Base-by-base conservation (phyloP, 345 rosid genomes). In the Sisymbrium irio region DNA sequence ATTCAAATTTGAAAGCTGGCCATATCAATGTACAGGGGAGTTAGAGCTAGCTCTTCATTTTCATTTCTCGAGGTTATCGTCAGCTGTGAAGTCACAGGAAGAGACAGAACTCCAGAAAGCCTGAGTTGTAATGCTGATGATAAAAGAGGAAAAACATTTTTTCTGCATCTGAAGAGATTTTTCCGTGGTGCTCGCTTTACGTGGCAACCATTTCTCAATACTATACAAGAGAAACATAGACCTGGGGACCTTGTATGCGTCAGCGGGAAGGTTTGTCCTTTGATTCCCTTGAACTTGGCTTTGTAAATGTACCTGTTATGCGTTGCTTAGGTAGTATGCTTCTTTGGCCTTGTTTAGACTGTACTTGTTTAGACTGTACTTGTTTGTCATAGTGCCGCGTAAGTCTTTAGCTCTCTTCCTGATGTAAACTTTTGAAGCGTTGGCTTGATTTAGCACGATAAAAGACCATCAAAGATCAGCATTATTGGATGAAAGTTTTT, bases 31-130 rank as follows among this genome's bases (percentile, higher is more conserved):
- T 78, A 67, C 83, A 92, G 98, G 88, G 99, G 85, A 82, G 75
- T 88, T 59, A 87, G 81, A 85, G 88, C 92, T 57, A 79, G 87
- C 64, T 77, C 45, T 67, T 85, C 90, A 5, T 82, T 89, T 81
- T 85, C 97, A 62, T 83, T 95, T 78, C 82, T 90, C 60, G 98
- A 92, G 79, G 97, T 90, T 71, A 76, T 92, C 82, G 96, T 95
- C 79, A 79, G 85, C 70, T 92, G 92, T 80, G 90, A 90, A 67
- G 76, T 87, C 27, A 67, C 72, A 60, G 82, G 77, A 62, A 63
- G 47, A 69, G 84, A 75, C 73, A 36, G 49, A 63, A 80, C 67
- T 51, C 71, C 72, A 41, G 76, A 73, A 73, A 76, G 73, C 67
- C n/a, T 67, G 63, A 72, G 42, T 50, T 69, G 25, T 56, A 69